These are phyloP conservation scores for Candida glaebosa DNA, from an alignment of 805 yeast genomes.

Conservation along the genomic window DNA sequence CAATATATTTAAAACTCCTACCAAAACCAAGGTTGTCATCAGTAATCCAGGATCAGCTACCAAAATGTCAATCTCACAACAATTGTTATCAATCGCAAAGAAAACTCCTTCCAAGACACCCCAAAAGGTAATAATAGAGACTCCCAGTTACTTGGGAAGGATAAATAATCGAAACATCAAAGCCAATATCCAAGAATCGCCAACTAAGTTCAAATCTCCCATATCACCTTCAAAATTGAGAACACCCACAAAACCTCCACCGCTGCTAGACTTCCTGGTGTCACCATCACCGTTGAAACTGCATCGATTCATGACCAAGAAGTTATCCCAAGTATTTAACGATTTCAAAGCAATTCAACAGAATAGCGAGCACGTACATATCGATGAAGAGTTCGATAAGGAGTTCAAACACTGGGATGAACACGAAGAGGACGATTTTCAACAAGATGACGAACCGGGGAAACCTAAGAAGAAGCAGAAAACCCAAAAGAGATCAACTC, in stretches of 20 bases:
- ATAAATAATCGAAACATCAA: not conserved
- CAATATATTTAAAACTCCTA: constrained; percentile 32
- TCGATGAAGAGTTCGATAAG: constrained; percentile 11
- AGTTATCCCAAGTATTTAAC: constrained; percentile 44
- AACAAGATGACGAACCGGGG: constrained; percentile 12
- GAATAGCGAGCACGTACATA: constrained; percentile 14
- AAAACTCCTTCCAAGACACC: constrained; percentile 4
- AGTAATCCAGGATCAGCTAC: not conserved
- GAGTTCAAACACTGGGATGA: constrained; percentile 8
- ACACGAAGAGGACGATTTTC: constrained; percentile 7
- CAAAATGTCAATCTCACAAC: not conserved
- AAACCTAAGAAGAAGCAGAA: constrained; percentile 25
- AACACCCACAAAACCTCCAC: constrained; percentile 13
- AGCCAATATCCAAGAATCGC: not conserved
- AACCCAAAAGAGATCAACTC: constrained; percentile 52
- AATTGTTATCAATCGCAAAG: constrained; percentile 2
- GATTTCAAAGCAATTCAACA: constrained; percentile 39
- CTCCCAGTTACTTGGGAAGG: constrained; percentile 3
- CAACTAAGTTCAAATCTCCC: not conserved
- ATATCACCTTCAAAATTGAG: not conserved
- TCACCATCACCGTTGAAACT: constrained; percentile 48
- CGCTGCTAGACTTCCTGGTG: constrained; percentile 24
- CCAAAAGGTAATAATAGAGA: not conserved
- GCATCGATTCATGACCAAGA: constrained; percentile 24
- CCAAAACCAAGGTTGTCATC: constrained; percentile 16